Evolutionary conservation across 331 rosid species (phyloP), one percentile per base, ranked within the genome.

Genomic region (Quercus lobata): DNA sequence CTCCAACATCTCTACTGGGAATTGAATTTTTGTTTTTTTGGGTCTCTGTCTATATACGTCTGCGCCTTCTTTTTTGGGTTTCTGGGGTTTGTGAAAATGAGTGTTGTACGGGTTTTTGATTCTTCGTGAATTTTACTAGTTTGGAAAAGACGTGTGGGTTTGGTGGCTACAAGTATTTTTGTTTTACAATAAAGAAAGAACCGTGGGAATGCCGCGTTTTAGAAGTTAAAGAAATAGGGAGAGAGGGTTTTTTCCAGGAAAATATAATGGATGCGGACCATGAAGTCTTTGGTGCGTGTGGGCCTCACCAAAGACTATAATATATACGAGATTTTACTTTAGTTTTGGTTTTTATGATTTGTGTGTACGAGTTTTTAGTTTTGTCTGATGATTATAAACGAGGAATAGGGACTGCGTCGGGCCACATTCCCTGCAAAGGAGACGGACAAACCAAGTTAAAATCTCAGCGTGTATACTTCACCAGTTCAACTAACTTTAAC

Each of bases 1-100:
- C 55, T 89, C 89, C 88, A 89, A 73, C 96, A 91, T 91, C 81
- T 80, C 55, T 75, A 65, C 49, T 14, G 14, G 49, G 14, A 41
- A 41, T 41, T 41, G 18, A 12, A 11, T n/a, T 56, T 21, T 10
- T 10, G 44, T 37, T 41, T 41, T 41, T 41, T 2, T 41, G 49
- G 49, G 4, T 41, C 49, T 41, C 12, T 5, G 54, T 57, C 58
- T 76, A 54, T 60, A 69, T 30, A n/a, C n/a, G 15, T 62, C 49
- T 9, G 49, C 49, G 4, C 49, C 49, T 21, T 19, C n/a, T 41
- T 41, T 41, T 41, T 41, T 41, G 49, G 49, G 1, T 41, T 41
- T 41, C 49, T 5, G 54, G 44, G 61, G 70, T 30, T 9, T 55
- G 7, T 2, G 57, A 16, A 75, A 68, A 68, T 18, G 53, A 34